These are phyloP conservation scores for Lyophyllum shimeji DNA, from an alignment of 768 basidiomycete species.

Conservation along the genomic window DNA sequence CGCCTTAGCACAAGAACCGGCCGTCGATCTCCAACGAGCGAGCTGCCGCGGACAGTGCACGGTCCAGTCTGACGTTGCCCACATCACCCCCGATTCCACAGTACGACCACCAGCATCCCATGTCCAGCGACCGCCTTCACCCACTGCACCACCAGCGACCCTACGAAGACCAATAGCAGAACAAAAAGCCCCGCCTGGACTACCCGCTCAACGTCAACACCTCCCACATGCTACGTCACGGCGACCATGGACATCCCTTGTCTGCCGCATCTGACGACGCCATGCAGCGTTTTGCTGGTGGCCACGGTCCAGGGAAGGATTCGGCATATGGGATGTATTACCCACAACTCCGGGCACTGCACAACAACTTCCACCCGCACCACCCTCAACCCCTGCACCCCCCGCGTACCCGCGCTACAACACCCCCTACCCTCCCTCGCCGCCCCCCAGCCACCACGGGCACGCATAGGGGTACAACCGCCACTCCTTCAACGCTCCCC, in stretches of 20 bases:
- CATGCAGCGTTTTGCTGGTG: neutral
- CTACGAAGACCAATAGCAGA: conserved; percentile 16
- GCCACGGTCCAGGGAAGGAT: neutral
- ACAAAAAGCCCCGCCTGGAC: conserved; percentile 19
- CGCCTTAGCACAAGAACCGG: conserved; percentile 4
- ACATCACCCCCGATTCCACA: conserved; percentile 9
- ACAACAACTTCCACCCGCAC: neutral
- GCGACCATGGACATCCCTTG: conserved; percentile 5
- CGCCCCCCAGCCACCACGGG: neutral
- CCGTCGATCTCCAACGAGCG: conserved; percentile 6
- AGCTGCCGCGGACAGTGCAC: conserved; percentile 4
- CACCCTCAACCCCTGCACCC: conserved; percentile 1
- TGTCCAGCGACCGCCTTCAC: conserved; percentile 21
- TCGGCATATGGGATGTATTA: conserved; percentile 10
- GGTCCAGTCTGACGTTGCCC: conserved; percentile 1
- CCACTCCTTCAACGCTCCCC: neutral
- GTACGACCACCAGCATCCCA: conserved; percentile 16
- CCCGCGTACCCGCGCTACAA: neutral
- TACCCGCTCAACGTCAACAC: conserved; percentile 4
- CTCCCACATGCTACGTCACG: conserved; percentile 1
- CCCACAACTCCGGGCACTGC: neutral
- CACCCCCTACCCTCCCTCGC: conserved; percentile 6
- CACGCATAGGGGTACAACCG: neutral
- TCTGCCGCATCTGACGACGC: neutral
- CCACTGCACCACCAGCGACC: conserved; percentile 20